Conservation (phyloP, 1,284 basidiomycete species). For the Puccinia coronata region DNA sequence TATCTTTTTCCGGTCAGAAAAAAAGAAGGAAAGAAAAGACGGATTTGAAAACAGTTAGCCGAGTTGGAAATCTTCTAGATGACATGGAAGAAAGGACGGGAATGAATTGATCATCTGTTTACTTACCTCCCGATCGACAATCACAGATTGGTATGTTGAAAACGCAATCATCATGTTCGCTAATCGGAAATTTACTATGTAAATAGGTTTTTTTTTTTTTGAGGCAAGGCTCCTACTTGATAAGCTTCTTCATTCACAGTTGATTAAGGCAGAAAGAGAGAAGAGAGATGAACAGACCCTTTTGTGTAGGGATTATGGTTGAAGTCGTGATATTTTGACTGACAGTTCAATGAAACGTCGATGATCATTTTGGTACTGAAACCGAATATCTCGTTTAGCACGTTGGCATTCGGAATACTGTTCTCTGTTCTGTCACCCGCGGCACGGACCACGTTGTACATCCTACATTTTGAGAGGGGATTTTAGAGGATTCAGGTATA, state of each 20-base stretch:
- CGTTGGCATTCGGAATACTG: conserved; percentile 4
- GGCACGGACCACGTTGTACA: conserved; percentile 26
- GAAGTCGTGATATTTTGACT: neutral
- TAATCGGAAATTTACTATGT: neutral
- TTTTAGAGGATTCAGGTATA: neutral
- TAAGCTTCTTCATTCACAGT: neutral
- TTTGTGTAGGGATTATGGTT: neutral
- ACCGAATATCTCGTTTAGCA: neutral
- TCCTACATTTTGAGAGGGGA: neutral
- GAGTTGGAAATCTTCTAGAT: neutral
- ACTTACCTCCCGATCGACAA: conserved; percentile 6
- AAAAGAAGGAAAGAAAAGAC: neutral
- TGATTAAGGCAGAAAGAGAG: neutral
- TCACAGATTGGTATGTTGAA: conserved; percentile 18
- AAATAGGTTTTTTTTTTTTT: neutral
- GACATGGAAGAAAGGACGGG: neutral
- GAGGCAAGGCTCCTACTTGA: neutral
- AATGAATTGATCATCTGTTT: neutral
- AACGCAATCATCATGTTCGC: neutral
- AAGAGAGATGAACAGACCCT: neutral
- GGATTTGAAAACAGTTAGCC: too few relatives aligned
- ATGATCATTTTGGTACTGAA: conserved; percentile 21
- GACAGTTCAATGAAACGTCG: conserved; percentile 5
- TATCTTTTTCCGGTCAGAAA: neutral
- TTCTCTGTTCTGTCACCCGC: neutral